Evolutionary conservation across 129 eudicot genomes (phyloP).

Genomic region (Saussurea involucrata): DNA sequence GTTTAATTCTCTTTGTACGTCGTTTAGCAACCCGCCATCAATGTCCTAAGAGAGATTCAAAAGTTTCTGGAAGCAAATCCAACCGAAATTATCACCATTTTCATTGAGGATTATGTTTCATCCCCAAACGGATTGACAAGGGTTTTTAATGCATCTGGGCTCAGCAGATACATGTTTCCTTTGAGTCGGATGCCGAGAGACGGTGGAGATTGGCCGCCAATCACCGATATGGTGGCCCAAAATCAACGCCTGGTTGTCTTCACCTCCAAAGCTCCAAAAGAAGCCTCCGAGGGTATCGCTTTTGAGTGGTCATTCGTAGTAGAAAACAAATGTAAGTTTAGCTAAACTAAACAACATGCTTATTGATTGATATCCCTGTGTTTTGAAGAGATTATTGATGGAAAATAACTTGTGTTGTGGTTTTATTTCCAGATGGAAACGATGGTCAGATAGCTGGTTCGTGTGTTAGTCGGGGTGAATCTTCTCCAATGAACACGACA

Average conservation of each 20-base stretch:
- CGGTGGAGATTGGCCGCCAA: slow-evolving; percentile 86
- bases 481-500: slow-evolving; percentile 60
- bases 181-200: slow-evolving; percentile 70
- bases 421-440: slow-evolving; percentile 70
- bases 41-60: slow-evolving; percentile 63
- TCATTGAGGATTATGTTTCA: slow-evolving; percentile 85
- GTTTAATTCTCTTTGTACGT: background rate
- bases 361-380: background rate
- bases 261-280: slow-evolving; percentile 64
- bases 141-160: slow-evolving; percentile 69
- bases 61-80: slow-evolving; percentile 67
- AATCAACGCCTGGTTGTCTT: slow-evolving; percentile 89
- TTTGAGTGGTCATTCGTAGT: slow-evolving; percentile 83
- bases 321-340: slow-evolving; percentile 80
- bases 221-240: slow-evolving; percentile 66
- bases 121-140: slow-evolving; percentile 55
- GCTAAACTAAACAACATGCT: no score
- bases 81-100: slow-evolving; percentile 70
- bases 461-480: slow-evolving; percentile 76
- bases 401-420: no score
- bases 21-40: slow-evolving; percentile 82
- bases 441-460: slow-evolving; percentile 63
- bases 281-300: slow-evolving; percentile 73
- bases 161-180: slow-evolving; percentile 68
- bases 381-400: background rate